These are phyloP conservation scores for Lachnellula occidentalis DNA, from an alignment of 2,329 filamentous ascomycete genomes.

Conservation along the genomic window DNA sequence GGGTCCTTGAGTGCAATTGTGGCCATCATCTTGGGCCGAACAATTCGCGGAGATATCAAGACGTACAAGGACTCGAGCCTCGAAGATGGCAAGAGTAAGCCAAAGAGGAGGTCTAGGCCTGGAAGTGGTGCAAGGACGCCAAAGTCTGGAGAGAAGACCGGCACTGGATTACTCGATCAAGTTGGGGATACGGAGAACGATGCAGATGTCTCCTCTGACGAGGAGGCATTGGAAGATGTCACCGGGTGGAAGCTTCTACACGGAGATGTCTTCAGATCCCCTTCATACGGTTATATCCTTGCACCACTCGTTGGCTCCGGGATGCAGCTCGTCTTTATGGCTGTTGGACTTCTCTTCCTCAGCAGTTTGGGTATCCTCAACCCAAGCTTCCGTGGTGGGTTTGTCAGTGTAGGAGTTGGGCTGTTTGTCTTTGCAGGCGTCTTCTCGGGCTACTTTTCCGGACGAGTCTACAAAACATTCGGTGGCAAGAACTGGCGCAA, in stretches of 20 bases:
- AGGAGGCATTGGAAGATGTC: slow-evolving; percentile 70
- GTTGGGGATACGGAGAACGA: slow-evolving; percentile 47
- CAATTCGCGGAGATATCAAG: slow-evolving; percentile 73
- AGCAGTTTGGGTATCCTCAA: slow-evolving; percentile 75
- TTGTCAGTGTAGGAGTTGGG: slow-evolving; percentile 76
- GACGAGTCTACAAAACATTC: slow-evolving; percentile 77
- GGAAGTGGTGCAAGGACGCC: slow-evolving; percentile 38
- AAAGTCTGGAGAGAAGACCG: slow-evolving; percentile 45
- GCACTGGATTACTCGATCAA: slow-evolving; percentile 54
- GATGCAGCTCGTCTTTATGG: slow-evolving; percentile 82
- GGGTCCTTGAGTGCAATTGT: slow-evolving; percentile 73
- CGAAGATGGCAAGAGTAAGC: slow-evolving; percentile 60
- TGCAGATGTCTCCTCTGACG: slow-evolving; percentile 56
- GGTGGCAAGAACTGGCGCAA: slow-evolving; percentile 68
- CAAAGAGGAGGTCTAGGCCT: slow-evolving; percentile 44
- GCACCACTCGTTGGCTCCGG: slow-evolving; percentile 80
- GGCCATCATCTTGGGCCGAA: slow-evolving; percentile 74
- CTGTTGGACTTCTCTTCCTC: slow-evolving; percentile 62
- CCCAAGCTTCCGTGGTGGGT: slow-evolving; percentile 84
- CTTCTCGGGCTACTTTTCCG: slow-evolving; percentile 85
- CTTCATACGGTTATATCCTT: slow-evolving; percentile 63
- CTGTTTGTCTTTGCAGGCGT: slow-evolving; percentile 78
- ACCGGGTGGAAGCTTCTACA: slow-evolving; percentile 87
- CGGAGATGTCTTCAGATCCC: slow-evolving; percentile 79
- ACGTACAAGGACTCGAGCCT: slow-evolving; percentile 58